Base-by-base conservation (phyloP, 2,329 filamentous ascomycete species). In the Epichloe hybrida region DNA sequence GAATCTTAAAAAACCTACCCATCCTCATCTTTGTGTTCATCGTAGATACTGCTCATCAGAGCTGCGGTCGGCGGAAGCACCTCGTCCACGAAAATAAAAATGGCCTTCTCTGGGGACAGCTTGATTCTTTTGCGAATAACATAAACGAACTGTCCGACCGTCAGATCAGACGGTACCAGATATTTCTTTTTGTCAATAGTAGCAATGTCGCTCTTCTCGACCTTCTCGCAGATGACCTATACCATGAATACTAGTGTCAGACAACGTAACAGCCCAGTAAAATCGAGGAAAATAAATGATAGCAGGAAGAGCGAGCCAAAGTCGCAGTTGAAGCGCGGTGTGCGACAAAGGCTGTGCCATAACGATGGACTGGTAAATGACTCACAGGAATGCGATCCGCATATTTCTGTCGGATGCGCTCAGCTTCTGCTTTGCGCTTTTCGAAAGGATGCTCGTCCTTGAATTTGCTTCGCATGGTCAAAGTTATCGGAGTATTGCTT, bases 181-280 rank as follows among this genome's bases (percentile, higher is more conserved):
- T 98, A 98, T 77, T 98, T 98, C 83, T 98, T 98, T 84, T 98
- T 98, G 75, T 98, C 93, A 79, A 98, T 98, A 60, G 93, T 97
- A 54, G 93, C 93, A 63, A 98, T 98, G 68, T 98, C 93, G 55
- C 87, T 94, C 76, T 96, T 97, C 75, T 98, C 93, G 61, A 97
- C 91, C 78, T 97, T 97, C 73, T 97, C 93, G 78, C 93, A 98
- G 69, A 98, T 98, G 57, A 98, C 91, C 90, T 95, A 62, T 60
- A 55, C 4, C 11, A 34, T 2, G 23, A 38, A 39, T 4, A 4
- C 13, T 21, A 12, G 42, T 12, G 37, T 53, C 38, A 54, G 48
- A 13, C 7, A 20, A 11, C 13, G 21, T 23, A 13, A 4, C 3
- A 15, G 5, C 12, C 38, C 17, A 8, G 9, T 11, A 7, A 21